Percentiles rank a stretch among this genome's conserved stretches.
phyloP scores from a whole-genome alignment of 257 asterid genomes.

The Solanum ahanhuiri region DNA sequence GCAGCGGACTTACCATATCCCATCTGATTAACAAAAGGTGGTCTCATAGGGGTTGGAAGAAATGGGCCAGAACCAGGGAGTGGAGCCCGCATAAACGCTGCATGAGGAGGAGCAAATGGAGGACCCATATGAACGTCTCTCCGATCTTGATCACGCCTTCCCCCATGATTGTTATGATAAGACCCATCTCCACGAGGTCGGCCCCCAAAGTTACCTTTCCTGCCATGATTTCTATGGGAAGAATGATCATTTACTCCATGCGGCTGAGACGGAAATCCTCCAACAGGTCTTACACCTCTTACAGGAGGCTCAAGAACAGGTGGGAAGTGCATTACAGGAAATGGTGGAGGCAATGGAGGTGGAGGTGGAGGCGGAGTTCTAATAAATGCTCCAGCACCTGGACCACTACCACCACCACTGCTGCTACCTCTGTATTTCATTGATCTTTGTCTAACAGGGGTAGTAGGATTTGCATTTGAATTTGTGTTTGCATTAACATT shows the following conservation, averaged over 20 bases:
- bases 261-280: slow-evolving; percentile 36
- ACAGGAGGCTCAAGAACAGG: slow-evolving; percentile 38
- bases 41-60: slow-evolving; percentile 38
- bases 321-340: slow-evolving; percentile 43
- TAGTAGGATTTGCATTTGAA: slow-evolving; percentile 23
- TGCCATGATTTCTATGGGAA: slow-evolving; percentile 37
- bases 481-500: slow-evolving; percentile 25
- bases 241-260: slow-evolving; percentile 45
- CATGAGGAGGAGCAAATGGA: slow-evolving; percentile 43
- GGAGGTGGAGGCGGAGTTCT: slow-evolving; percentile 41
- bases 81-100: slow-evolving; percentile 44
- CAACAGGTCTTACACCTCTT: slow-evolving; percentile 45
- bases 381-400: slow-evolving; percentile 38
- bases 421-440: slow-evolving; percentile 45
- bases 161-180: slow-evolving; percentile 56
- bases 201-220: slow-evolving; percentile 53
- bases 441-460: slow-evolving; percentile 42
- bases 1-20: slow-evolving; percentile 46
- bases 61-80: slow-evolving; percentile 50
- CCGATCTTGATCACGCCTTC: slow-evolving; percentile 64
- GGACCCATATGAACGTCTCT: slow-evolving; percentile 43
- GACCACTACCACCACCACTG: slow-evolving; percentile 25
- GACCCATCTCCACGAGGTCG: slow-evolving; percentile 74
- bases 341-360: slow-evolving; percentile 46
- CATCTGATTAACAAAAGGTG: slow-evolving; percentile 37